Evolutionary conservation across 495 filamentous ascomycete genomes (phyloP).

Genomic region (Umbilicaria muhlenbergii): DNA sequence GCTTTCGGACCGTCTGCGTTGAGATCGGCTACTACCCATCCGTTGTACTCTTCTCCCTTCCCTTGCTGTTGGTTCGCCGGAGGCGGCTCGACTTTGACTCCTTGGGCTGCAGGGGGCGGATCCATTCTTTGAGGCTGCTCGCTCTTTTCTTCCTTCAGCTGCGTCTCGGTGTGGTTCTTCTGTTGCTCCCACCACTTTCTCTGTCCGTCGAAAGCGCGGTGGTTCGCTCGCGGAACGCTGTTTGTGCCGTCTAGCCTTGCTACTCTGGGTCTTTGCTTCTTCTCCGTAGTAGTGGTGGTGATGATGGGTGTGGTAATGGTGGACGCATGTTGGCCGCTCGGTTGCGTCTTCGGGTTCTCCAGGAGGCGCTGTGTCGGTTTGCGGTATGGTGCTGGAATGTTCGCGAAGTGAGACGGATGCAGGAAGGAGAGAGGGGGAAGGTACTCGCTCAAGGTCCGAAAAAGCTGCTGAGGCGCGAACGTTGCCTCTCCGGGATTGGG

Average conservation of each 20-base stretch:
- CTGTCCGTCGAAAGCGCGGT: not conserved
- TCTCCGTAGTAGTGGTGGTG: not conserved
- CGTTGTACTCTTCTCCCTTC: too few relatives aligned
- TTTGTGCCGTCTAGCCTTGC: constrained; percentile 3
- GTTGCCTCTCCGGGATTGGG: constrained; percentile 5
- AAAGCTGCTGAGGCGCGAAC: constrained; percentile 11
- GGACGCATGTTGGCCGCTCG: constrained; percentile 26
- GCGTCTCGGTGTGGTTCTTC: too few relatives aligned
- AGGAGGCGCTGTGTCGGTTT: constrained; percentile 5
- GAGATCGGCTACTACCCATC: too few relatives aligned
- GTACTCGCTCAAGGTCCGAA: constrained; percentile 29
- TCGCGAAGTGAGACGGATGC: constrained; percentile 19
- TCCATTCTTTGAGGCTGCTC: too few relatives aligned
- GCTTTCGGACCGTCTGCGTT: too few relatives aligned
- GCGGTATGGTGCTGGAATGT: constrained; percentile 12
- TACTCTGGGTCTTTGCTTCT: constrained; percentile 1
- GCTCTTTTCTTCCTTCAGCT: too few relatives aligned
- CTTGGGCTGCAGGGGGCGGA: too few relatives aligned
- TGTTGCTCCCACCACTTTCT: too few relatives aligned
- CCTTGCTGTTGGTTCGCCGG: too few relatives aligned
- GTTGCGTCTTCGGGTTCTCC: constrained; percentile 10
- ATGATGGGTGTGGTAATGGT: constrained; percentile 30
- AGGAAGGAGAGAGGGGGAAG: constrained; percentile 22
- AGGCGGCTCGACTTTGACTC: too few relatives aligned
- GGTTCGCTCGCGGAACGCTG: constrained; percentile 4